phyloP scores from a whole-genome alignment of 805 yeast species.

The Wickerhamomyces hampshirensis region DNA sequence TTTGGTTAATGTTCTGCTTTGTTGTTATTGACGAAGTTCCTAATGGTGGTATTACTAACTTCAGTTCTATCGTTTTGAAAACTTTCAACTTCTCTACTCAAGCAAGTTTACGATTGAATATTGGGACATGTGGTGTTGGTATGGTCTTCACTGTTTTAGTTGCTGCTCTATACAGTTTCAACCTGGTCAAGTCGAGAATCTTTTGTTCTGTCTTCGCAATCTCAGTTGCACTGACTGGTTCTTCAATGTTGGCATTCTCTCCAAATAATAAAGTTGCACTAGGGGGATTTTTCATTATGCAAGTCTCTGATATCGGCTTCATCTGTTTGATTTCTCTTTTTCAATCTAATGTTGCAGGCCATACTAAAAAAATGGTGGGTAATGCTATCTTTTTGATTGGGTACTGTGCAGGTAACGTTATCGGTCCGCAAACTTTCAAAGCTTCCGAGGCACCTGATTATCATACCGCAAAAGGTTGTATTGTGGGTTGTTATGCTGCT shows the following conservation, averaged over 20 bases:
- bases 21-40: slow-evolving; percentile 40
- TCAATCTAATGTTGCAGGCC: slow-evolving; percentile 58
- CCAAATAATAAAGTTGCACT: slow-evolving; percentile 23
- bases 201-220: slow-evolving; percentile 20
- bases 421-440: slow-evolving; percentile 71
- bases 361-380: slow-evolving; percentile 63
- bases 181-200: slow-evolving; percentile 21
- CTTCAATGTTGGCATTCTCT: slow-evolving; percentile 30
- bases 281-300: slow-evolving; percentile 26
- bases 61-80: slow-evolving; percentile 16
- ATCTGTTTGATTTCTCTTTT: slow-evolving; percentile 31
- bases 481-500: slow-evolving; percentile 28
- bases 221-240: slow-evolving; percentile 22
- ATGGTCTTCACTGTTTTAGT: slow-evolving; percentile 25
- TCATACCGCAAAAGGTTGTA: slow-evolving; percentile 42
- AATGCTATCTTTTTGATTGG: slow-evolving; percentile 57
- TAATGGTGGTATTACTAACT: slow-evolving; percentile 42
- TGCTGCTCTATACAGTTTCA: slow-evolving; percentile 15
- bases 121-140: slow-evolving; percentile 32
- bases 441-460: slow-evolving; percentile 56
- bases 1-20: slow-evolving; percentile 42
- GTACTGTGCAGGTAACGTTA: slow-evolving; percentile 62
- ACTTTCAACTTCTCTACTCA: slow-evolving; percentile 11
- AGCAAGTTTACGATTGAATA: slow-evolving; percentile 22
- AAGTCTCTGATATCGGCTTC: slow-evolving; percentile 32